Evolutionary conservation across 1,139 yeast genomes (phyloP).

Genomic region (Sugiyamaella pinicola): DNA sequence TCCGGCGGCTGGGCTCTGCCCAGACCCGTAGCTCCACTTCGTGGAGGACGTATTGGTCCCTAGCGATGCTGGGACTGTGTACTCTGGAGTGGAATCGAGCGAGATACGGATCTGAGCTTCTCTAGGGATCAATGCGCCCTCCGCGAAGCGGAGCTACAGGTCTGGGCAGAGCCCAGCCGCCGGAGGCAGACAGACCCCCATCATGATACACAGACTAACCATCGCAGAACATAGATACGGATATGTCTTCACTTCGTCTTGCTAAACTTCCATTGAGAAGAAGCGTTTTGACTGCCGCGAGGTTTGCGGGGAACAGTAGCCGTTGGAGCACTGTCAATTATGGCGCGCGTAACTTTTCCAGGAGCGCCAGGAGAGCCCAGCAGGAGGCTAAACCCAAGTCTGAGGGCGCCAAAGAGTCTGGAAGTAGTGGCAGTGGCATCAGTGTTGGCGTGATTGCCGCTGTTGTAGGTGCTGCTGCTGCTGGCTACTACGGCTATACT

Average conservation of each 20-base stretch:
- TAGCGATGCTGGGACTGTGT: no score
- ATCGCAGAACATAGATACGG: not conserved
- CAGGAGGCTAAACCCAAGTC: constrained; percentile 18
- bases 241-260: constrained; percentile 23
- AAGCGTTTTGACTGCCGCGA: not conserved
- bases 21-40: no score
- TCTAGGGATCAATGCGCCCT: no score
- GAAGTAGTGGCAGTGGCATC: constrained; percentile 15
- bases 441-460: constrained; percentile 23
- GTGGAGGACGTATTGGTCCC: no score
- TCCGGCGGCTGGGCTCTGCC: no score
- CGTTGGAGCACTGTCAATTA: not conserved
- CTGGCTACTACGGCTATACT: constrained; percentile 33
- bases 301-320: constrained; percentile 5
- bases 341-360: constrained; percentile 12
- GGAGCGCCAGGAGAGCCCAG: constrained; percentile 16
- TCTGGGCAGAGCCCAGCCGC: no score
- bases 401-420: constrained; percentile 13
- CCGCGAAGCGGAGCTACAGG: no score
- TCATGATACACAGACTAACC: not conserved
- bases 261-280: constrained; percentile 22
- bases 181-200: no score
- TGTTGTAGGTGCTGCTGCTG: constrained; percentile 30
- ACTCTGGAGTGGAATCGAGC: no score
- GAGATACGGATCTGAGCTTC: no score